A percentile compares a stretch with the other conserved stretches of the same genome.
Evolutionary conservation across 441 rosid genomes (phyloP).

Genomic region (Geranium incanum): DNA sequence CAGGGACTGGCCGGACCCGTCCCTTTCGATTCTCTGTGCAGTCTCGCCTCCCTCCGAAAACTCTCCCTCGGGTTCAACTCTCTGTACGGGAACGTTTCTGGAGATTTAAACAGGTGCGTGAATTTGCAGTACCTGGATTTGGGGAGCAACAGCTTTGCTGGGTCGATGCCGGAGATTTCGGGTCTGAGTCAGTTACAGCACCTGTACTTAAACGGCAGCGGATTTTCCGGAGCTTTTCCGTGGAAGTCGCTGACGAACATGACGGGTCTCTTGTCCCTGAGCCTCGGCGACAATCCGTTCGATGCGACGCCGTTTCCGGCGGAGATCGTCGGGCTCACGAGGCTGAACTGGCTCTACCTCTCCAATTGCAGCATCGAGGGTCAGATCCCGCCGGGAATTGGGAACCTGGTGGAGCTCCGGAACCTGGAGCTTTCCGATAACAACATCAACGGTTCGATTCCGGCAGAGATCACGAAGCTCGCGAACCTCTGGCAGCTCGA

Average conservation of each 20-base stretch:
- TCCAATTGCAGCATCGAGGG: slow-evolving; percentile 58
- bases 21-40: slow-evolving; percentile 54
- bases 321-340: slow-evolving; percentile 38
- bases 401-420: slow-evolving; percentile 47
- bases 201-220: slow-evolving; percentile 51
- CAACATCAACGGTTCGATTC: slow-evolving; percentile 51
- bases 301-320: slow-evolving; percentile 41
- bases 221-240: slow-evolving; percentile 58
- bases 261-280: slow-evolving; percentile 40
- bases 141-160: slow-evolving; percentile 60
- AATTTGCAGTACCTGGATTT: slow-evolving; percentile 61
- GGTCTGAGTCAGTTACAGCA: slow-evolving; percentile 41
- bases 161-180: slow-evolving; percentile 56
- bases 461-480: slow-evolving; percentile 52
- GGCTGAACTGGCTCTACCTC: slow-evolving; percentile 56
- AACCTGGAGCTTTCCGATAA: slow-evolving; percentile 55
- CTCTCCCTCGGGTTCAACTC: slow-evolving; percentile 65
- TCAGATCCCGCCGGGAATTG: slow-evolving; percentile 49
- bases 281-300: slow-evolving; percentile 71
- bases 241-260: slow-evolving; percentile 57
- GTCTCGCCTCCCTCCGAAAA: slow-evolving; percentile 45
- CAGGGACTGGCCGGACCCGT: slow-evolving; percentile 39
- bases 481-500: slow-evolving; percentile 61
- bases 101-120: slow-evolving; percentile 43
- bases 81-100: slow-evolving; percentile 36